Evolutionary conservation across 352 stramenopile genomes (phyloP).

Genomic region (Pilasporangium apinafurcum): DNA sequence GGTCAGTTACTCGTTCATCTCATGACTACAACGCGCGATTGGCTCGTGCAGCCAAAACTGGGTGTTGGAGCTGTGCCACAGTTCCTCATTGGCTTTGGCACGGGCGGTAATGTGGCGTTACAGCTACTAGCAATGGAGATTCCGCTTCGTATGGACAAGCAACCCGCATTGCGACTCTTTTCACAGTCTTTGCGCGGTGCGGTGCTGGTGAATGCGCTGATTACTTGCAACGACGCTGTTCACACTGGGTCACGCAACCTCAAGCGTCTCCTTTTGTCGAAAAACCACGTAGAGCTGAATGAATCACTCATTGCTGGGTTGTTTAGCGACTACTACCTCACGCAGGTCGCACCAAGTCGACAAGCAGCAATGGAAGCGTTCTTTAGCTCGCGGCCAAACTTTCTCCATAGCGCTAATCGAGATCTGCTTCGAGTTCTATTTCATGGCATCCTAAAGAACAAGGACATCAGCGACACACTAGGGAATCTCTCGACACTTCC

Average conservation of each 20-base stretch:
- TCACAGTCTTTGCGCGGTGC: constrained; percentile 32
- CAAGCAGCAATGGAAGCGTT: constrained; percentile 38
- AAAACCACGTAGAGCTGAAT: constrained; percentile 32
- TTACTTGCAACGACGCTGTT: constrained; percentile 13
- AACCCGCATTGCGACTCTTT: constrained; percentile 27
- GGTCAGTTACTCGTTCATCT: constrained; percentile 42
- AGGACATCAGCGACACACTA: constrained; percentile 12
- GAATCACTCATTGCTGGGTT: constrained; percentile 31
- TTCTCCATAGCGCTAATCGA: constrained; percentile 26
- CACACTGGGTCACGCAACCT: constrained; percentile 7
- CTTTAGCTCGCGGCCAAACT: constrained; percentile 34
- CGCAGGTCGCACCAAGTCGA: constrained; percentile 36
- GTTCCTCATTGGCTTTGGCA: constrained; percentile 61
- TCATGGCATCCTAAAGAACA: constrained; percentile 39
- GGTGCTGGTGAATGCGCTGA: constrained; percentile 48
- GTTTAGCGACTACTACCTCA: constrained; percentile 64
- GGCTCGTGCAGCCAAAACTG: constrained; percentile 71
- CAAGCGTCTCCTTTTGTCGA: constrained; percentile 1
- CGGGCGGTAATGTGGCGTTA: constrained; percentile 36
- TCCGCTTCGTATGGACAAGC: constrained; percentile 12
- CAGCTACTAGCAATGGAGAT: constrained; percentile 42
- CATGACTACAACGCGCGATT: constrained; percentile 43
- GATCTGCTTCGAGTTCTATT: constrained; percentile 31
- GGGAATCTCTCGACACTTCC: constrained; percentile 20
- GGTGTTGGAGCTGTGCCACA: constrained; percentile 53